Conservation (phyloP, 2,329 filamentous ascomycete genomes). For the Leptographium procerum region DNA sequence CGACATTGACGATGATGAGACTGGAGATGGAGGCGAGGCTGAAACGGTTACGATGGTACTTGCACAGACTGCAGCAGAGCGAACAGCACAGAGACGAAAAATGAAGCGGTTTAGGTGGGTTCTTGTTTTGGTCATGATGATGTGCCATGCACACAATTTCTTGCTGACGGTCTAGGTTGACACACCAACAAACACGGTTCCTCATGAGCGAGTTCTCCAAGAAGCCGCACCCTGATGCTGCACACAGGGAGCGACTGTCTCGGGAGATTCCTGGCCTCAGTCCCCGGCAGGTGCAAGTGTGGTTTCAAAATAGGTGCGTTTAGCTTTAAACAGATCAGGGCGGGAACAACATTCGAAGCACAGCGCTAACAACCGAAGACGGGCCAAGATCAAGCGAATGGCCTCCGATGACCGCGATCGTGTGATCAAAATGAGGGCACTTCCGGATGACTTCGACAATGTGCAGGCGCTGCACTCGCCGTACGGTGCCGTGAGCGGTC, state of each 20-base stretch:
- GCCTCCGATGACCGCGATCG: constrained; percentile 59
- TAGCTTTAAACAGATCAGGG: background rate
- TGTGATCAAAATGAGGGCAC: constrained; percentile 61
- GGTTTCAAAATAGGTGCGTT: constrained; percentile 88
- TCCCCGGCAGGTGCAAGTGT: constrained; percentile 89
- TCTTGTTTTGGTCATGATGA: background rate
- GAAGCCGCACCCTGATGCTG: constrained; percentile 86
- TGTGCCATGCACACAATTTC: background rate
- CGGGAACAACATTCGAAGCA: background rate
- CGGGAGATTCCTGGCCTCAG: constrained; percentile 85
- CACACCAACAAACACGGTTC: constrained; percentile 93
- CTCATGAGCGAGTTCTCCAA: constrained; percentile 95
- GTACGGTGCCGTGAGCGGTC: constrained; percentile 48
- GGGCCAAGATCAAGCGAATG: constrained; percentile 61
- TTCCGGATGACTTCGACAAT: constrained; percentile 61
- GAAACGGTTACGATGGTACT: constrained; percentile 28
- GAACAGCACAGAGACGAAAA: constrained; percentile 46
- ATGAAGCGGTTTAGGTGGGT: constrained; percentile 69
- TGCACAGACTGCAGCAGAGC: constrained; percentile 43
- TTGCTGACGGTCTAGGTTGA: constrained; percentile 49
- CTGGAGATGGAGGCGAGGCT: constrained; percentile 34
- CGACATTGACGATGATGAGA: constrained; percentile 45
- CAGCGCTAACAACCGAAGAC: constrained; percentile 27
- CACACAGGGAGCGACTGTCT: constrained; percentile 76
- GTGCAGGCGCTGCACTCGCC: constrained; percentile 57